Conservation (phyloP, 2,329 filamentous ascomycete genomes). For the Trichoderma breve region DNA sequence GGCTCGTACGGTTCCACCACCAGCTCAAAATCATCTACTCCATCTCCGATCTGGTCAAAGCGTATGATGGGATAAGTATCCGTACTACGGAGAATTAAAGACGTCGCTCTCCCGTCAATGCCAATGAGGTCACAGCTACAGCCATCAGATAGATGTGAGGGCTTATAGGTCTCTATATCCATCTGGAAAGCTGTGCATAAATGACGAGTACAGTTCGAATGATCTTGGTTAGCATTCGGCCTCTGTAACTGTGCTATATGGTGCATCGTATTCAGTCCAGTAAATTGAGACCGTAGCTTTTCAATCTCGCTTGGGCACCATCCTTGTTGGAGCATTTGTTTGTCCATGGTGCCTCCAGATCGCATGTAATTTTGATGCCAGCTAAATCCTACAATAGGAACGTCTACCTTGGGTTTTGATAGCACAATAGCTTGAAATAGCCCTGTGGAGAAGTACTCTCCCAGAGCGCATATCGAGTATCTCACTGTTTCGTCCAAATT, state of each 20-base stretch:
- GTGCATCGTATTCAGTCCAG: constrained; percentile 27
- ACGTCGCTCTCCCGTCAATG: constrained; percentile 23
- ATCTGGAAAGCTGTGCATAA: constrained; percentile 33
- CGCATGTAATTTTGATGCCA: constrained; percentile 25
- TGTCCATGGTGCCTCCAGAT: constrained; percentile 24
- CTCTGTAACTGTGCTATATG: constrained; percentile 27
- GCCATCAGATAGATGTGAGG: constrained; percentile 24
- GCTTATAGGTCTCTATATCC: constrained; percentile 29
- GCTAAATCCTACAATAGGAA: constrained; percentile 22
- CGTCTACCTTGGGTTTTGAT: constrained; percentile 16
- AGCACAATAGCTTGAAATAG: constrained; percentile 4
- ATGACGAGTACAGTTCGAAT: constrained; percentile 28
- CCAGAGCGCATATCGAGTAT: constrained; percentile 30
- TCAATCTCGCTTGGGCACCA: constrained; percentile 36
- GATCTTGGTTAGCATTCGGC: constrained; percentile 21
- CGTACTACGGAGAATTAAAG: constrained; percentile 21
- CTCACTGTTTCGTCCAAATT: constrained; percentile 28
- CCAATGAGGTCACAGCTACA: constrained; percentile 28
- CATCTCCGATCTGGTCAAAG: constrained; percentile 6
- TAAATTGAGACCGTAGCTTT: constrained; percentile 27
- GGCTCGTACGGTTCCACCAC: constrained; percentile 27
- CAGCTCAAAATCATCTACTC: constrained; percentile 21
- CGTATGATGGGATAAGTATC: constrained; percentile 25
- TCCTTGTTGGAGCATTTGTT: constrained; percentile 29
- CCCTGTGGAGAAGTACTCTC: constrained; percentile 27